Evolutionary conservation across 805 yeast species (phyloP), one percentile per base, ranked within the genome.

Genomic region (Wickerhamomyces ciferrii): DNA sequence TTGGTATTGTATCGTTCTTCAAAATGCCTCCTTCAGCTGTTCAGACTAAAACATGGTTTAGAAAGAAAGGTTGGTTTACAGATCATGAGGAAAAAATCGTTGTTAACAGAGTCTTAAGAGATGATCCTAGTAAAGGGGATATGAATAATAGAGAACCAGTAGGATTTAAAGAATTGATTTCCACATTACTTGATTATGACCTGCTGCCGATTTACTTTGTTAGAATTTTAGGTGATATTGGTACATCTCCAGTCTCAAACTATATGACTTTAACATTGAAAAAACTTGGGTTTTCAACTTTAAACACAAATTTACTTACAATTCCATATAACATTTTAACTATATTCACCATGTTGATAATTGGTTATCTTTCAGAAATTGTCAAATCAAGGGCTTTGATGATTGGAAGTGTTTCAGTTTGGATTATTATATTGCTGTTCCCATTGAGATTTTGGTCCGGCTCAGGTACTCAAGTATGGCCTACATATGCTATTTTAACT

Each of bases 71-170:
- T 23, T 70, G 76, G 75, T 69, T 69, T 52, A 72, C 74, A 10
- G 78, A 75, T 3, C 60, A 77, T 38, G 83, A 81, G 48, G 78
- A 74, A 56, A 71, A 73, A 47, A 78, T 81, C 45, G 65, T 79
- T 25, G 84, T 80, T 44, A 27, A 27, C 10, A 27, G 31, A 27
- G 31, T 27, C 4, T 27, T 27, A 11, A 27, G 31, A 13, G 85
- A 81, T 56, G 87, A 81, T 53, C 86, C 86, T 18, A 57, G 70
- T 14, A 75, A 75, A 66, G 84, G 85, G 15, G 84, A 78, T 49
- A 79, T 79, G 84, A 68, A 79, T 56, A 80, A 81, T 56, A 68
- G 84, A 53, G 76, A 78, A 53, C 75, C 81, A 5, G 48, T 80
- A 19, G 60, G 68, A 4, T 53, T 62, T 4, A 64, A 54, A 40